A percentile compares a stretch with the other conserved stretches of the same genome.
phyloP scores from a whole-genome alignment of 345 rosid genomes.

The Stellera chamaejasme region DNA sequence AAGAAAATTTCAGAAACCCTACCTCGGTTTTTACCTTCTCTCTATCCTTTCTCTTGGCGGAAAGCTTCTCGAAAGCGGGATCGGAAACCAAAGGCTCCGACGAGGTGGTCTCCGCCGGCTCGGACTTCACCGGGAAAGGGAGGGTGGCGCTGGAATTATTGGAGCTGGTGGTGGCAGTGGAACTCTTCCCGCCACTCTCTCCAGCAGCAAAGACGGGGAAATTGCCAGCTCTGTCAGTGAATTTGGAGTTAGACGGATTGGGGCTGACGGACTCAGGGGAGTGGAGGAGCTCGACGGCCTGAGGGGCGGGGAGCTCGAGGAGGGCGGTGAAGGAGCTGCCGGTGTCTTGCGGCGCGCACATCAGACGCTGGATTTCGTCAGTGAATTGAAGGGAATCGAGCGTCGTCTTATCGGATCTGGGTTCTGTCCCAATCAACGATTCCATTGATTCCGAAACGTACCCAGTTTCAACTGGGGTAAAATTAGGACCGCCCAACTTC shows the following conservation, averaged over 20 bases:
- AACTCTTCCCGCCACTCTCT: constrained; percentile 14
- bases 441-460: too few species aligned
- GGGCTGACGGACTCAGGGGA: constrained; percentile 28
- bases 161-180: constrained; percentile 22
- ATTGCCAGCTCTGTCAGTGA: constrained; percentile 28
- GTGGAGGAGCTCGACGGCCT: constrained; percentile 58
- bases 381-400: constrained; percentile 40
- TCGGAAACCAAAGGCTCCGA: constrained; percentile 30
- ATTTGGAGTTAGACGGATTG: constrained; percentile 22
- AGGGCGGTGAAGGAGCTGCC: constrained; percentile 56
- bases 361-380: constrained; percentile 46
- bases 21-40: constrained; percentile 33
- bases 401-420: constrained; percentile 34
- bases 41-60: constrained; percentile 37
- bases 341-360: constrained; percentile 32
- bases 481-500: not conserved
- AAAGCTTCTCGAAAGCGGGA: constrained; percentile 21
- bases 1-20: constrained; percentile 6
- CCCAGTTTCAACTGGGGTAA: not conserved
- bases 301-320: constrained; percentile 53
- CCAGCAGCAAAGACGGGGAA: constrained; percentile 23
- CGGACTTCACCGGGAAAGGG: constrained; percentile 26
- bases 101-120: constrained; percentile 31
- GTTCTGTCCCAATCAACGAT: constrained; percentile 3
- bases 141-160: constrained; percentile 28